These are phyloP conservation scores for Coemansia sp. DNA, from an alignment of 371 early-diverging fungal genomes.

Conservation along the genomic window DNA sequence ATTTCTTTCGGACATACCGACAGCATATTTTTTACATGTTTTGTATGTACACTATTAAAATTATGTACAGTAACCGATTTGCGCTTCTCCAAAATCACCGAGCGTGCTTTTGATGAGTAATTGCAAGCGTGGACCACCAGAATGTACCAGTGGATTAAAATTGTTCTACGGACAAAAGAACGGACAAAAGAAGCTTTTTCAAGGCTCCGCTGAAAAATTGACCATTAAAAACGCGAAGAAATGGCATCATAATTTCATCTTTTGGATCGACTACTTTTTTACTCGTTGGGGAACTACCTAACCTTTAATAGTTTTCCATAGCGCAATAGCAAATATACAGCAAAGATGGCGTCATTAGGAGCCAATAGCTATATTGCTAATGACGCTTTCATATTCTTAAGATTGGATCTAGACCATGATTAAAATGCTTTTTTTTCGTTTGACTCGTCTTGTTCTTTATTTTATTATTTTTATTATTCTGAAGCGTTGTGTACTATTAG, in stretches of 20 bases:
- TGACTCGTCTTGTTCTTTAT: not conserved
- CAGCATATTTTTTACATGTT: not conserved
- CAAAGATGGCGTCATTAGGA: not conserved
- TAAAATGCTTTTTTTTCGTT: not conserved
- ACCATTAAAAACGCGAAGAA: too few relatives aligned
- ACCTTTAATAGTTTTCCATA: too few relatives aligned
- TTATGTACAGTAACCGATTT: too few relatives aligned
- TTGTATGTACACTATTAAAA: not conserved
- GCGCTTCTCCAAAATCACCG: too few relatives aligned
- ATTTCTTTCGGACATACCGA: slow-evolving; percentile 1
- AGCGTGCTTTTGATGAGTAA: too few relatives aligned
- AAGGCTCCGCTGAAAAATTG: too few relatives aligned
- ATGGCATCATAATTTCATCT: too few relatives aligned
- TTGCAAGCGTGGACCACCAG: too few relatives aligned
- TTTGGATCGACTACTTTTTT: not conserved
- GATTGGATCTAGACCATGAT: not conserved
- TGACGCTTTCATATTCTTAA: not conserved
- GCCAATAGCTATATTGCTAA: not conserved
- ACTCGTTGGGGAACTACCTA: too few relatives aligned
- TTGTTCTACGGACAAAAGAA: too few relatives aligned
- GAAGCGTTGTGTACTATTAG: slow-evolving; percentile 1
- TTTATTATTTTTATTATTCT: not conserved
- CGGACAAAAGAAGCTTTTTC: too few relatives aligned
- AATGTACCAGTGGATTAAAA: too few relatives aligned
- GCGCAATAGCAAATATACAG: not conserved